These are phyloP conservation scores for Parastagonospora avenae DNA, from an alignment of 2,329 filamentous ascomycete genomes.

Conservation along the genomic window DNA sequence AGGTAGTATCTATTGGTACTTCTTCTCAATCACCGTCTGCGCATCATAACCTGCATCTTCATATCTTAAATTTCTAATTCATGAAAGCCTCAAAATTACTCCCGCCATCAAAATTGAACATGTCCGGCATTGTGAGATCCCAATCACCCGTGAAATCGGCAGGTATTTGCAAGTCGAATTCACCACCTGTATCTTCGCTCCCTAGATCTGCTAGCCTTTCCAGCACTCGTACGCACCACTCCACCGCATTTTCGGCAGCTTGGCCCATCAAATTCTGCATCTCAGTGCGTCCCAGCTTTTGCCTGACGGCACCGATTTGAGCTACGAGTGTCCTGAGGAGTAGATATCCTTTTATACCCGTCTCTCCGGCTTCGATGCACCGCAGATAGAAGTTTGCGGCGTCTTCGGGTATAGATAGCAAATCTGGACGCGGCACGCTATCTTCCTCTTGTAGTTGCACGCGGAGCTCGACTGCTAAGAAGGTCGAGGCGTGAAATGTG, in stretches of 20 bases:
- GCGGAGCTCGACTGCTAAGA: slow-evolving; percentile 29
- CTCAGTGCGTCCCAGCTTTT: slow-evolving; percentile 12
- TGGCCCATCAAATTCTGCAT: slow-evolving; percentile 16
- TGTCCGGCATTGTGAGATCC: slow-evolving; percentile 21
- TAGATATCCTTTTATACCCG: slow-evolving; percentile 36
- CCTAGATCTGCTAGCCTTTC: slow-evolving; percentile 18
- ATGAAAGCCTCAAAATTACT: no score
- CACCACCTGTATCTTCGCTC: neutral
- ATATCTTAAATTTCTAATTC: no score
- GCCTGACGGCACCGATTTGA: slow-evolving; percentile 28
- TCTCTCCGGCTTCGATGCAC: slow-evolving; percentile 35
- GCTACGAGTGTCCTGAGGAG: slow-evolving; percentile 23
- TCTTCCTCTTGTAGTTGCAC: slow-evolving; percentile 33
- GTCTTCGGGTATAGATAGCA: slow-evolving; percentile 25
- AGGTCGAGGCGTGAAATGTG: slow-evolving; percentile 24
- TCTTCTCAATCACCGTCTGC: no score
- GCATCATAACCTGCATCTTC: no score
- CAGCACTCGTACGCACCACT: slow-evolving; percentile 24
- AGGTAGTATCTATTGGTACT: no score
- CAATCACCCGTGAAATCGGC: slow-evolving; percentile 22
- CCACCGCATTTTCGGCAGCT: slow-evolving; percentile 21
- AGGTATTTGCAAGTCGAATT: slow-evolving; percentile 12
- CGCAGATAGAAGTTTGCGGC: slow-evolving; percentile 23
- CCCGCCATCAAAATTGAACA: slow-evolving; percentile 13
- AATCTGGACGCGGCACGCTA: slow-evolving; percentile 22